Evolutionary conservation across 108 stramenopile genomes (phyloP).

Genomic region (Aurantiochytrium sp.): DNA sequence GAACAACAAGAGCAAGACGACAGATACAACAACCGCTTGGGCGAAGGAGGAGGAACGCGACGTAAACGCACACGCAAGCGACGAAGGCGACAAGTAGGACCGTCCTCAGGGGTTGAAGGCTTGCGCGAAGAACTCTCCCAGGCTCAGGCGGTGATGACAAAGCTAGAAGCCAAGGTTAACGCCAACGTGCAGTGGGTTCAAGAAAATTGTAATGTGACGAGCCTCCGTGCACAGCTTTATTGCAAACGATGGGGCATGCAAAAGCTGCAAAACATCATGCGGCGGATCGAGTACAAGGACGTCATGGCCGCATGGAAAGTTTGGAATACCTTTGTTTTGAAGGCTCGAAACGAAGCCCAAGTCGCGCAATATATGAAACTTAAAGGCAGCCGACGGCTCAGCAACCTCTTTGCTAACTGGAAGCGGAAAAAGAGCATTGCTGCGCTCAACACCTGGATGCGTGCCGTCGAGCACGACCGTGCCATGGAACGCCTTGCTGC

Average conservation of each 20-base stretch:
- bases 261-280: conserved; percentile 5
- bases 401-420: background rate
- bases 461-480: background rate
- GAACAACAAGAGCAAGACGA: background rate
- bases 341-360: background rate
- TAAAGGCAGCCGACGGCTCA: background rate
- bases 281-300: conserved; percentile 8
- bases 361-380: conserved; percentile 17
- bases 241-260: conserved; percentile 14
- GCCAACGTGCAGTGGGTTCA: conserved; percentile 7
- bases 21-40: too few relatives aligned
- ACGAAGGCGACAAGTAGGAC: background rate
- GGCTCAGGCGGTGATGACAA: background rate
- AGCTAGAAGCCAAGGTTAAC: background rate
- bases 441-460: background rate
- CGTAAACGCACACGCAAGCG: background rate
- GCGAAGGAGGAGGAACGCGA: background rate
- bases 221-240: background rate
- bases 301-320: background rate
- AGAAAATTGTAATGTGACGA: conserved; percentile 5
- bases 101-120: background rate
- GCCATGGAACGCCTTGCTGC: background rate
- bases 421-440: background rate
- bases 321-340: background rate
- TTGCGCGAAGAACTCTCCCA: background rate